These are phyloP conservation scores for Pestalotiopsis fici DNA, from an alignment of 2,329 filamentous ascomycete genomes.

Conservation along the genomic window DNA sequence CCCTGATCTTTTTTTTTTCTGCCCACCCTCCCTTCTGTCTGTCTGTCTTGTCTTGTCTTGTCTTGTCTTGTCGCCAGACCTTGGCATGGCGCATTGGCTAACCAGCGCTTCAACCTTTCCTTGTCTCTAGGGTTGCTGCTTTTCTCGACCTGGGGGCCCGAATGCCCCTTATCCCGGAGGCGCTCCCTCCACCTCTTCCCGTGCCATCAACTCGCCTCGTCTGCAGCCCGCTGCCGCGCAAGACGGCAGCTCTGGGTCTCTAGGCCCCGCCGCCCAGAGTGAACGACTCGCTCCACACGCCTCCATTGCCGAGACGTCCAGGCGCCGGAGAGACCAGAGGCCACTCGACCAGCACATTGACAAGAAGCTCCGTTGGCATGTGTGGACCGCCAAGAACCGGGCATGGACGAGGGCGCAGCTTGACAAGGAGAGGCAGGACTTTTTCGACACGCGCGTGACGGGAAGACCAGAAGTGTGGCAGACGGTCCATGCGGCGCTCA, in stretches of 20 bases:
- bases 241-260: slow-evolving; percentile 22
- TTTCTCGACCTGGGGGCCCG: slow-evolving; percentile 52
- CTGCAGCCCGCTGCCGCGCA: slow-evolving; percentile 32
- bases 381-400: slow-evolving; percentile 64
- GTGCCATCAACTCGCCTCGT: slow-evolving; percentile 50
- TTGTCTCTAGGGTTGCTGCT: slow-evolving; percentile 55
- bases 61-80: neutral
- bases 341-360: slow-evolving; percentile 68
- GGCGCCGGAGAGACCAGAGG: slow-evolving; percentile 35
- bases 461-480: slow-evolving; percentile 80
- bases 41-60: neutral
- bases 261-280: slow-evolving; percentile 14
- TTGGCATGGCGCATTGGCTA: neutral
- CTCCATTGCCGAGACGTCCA: slow-evolving; percentile 18
- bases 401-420: slow-evolving; percentile 72
- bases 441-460: slow-evolving; percentile 88
- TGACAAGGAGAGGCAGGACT: slow-evolving; percentile 73
- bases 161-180: slow-evolving; percentile 56
- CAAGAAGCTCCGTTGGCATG: slow-evolving; percentile 64
- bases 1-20: neutral
- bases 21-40: neutral
- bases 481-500: slow-evolving; percentile 67
- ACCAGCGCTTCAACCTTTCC: neutral
- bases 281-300: slow-evolving; percentile 14
- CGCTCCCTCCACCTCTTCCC: slow-evolving; percentile 48